Evolutionary conservation across 2,329 filamentous ascomycete genomes (phyloP), one percentile per base, ranked within the genome.

Genomic region (Tympanopsis confertula): DNA sequence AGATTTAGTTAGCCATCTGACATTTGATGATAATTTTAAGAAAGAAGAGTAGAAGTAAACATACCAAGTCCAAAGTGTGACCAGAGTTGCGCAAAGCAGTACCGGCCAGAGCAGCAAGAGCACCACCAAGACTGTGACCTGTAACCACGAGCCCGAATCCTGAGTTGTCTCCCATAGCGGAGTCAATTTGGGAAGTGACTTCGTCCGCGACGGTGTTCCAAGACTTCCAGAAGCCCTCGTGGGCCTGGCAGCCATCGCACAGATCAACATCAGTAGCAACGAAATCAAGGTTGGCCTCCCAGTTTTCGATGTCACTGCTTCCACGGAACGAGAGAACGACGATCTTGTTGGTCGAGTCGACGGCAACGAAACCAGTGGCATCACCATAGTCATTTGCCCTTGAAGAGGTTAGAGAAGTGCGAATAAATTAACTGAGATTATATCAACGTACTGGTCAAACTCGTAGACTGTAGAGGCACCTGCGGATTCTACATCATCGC

Each of bases 51-150:
- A n/a, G 7, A 10, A 7, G 22, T n/a, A 26, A 7, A 26, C 22
- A 10, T n/a, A 26, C 22, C 7, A 26, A n/a, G n/a, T 26, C 22
- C 7, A 26, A n/a, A 26, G 22, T 26, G 22, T 26, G n/a, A n/a
- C n/a, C n/a, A 10, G 7, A 10, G n/a, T 26, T 10, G 7, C 42
- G 49, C 66, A 5, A 63, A 68, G 47, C 63, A 67, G 46, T 61
- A 58, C 41, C 67, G 68, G 22, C 22, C n/a, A 26, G 22, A 10
- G 22, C n/a, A 26, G 22, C 22, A 26, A 26, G 7, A 10, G 22
- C 22, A 26, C 22, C 22, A 7, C 22, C 22, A 26, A 26, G 22
- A 26, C 22, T 26, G 22, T 26, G 22, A 10, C 22, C 22, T n/a
- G n/a, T n/a, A 26, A 26, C 22, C n/a, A n/a, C n/a, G n/a, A 26